Evolutionary conservation across 1,284 basidiomycete genomes (phyloP), one percentile per base, ranked within the genome.

Genomic region (Cryptococcus neoformans): DNA sequence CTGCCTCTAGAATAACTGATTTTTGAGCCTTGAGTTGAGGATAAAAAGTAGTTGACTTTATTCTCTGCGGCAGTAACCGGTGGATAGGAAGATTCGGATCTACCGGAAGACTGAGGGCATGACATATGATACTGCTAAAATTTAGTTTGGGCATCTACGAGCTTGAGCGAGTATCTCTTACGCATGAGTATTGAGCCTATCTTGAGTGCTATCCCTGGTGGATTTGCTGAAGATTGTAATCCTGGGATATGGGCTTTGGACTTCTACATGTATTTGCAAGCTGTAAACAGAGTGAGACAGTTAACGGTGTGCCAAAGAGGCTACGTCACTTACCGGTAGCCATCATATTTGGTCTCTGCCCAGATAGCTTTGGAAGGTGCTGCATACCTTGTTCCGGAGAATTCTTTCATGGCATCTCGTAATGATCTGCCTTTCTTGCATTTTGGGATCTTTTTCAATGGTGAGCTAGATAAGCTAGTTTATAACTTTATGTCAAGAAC

Each of bases 271-370:
- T 35, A 93, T 90, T 69, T 95, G 92, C 57, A 81, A 78, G n/a
- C 80, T 81, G 56, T 17, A 48, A 21, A 21, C 1, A 8, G 21
- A 36, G 7, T 41, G 28, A 17, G 16, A 42, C 37, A 21, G 21
- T 21, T 21, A 14, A 8, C 0, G 12, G 10, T 10, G 39, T 12
- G 16, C 36, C 21, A 21, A 49, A 8, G 44, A 11, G 36, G 16
- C 17, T 2, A 34, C 6, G 40, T 55, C 21, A 21, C 70, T 53
- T 54, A 88, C 68, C 90, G 82, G 72, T 93, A 91, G 6, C 92
- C 92, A 60, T 94, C 92, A 70, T 92, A 92, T 74, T 95, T 94
- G 1, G 85, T 90, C 77, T 95, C 92, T 0, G 86, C 89, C 84
- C 87, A 92, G 2, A 91, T 78, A 49, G 69, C 75, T 5, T 80